Base-by-base conservation (phyloP, 495 filamentous ascomycete genomes). In the Margaritispora aquatica region DNA sequence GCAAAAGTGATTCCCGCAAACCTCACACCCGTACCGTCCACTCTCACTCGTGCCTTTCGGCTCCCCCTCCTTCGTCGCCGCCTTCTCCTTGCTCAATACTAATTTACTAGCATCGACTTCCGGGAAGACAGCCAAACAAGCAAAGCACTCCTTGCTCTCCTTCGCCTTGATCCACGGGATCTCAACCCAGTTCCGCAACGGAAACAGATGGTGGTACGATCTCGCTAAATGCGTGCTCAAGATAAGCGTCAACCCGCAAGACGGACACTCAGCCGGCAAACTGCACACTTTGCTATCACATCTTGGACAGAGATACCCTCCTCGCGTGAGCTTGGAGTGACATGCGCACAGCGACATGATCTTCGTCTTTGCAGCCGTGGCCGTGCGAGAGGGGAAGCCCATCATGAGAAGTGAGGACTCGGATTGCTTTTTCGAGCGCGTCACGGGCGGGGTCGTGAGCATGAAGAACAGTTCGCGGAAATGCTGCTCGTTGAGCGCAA, bases 201-300 rank as follows among this genome's bases (percentile, higher is more conserved):
- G 94, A 68, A 97, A 97, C 1, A 98, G 78, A 70, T 98, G 94
- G 70, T 97, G 94, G 70, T 97, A 98, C 10, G 89, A 94, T 7
- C 94, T 78, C 19, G 94, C 94, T 31, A 98, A 76, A 75, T 98
- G 94, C 1, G 95, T 98, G n/a, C 89, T 94, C 1, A 96, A 80
- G 54, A 97, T 93, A 24, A 97, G 79, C n/a, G 92, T 97, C 21
- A 98, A 82, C 7, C 88, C 85, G 70, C 94, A 98, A 7, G 86
- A 84, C 15, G 94, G 92, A 66, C 94, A 98, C 68, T 94, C 88
- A 27, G 88, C 83, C n/a, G 94, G 94, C 36, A 98, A 78, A 55
- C 84, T 81, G 77, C 94, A 98, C 55, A 97, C 92, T 73, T 95
- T 96, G 67, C 82, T 83, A 27, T 79, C 81, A 77, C 94, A 98